Base-by-base conservation (phyloP, 2,329 filamentous ascomycete genomes). In the Fusarium foetens region DNA sequence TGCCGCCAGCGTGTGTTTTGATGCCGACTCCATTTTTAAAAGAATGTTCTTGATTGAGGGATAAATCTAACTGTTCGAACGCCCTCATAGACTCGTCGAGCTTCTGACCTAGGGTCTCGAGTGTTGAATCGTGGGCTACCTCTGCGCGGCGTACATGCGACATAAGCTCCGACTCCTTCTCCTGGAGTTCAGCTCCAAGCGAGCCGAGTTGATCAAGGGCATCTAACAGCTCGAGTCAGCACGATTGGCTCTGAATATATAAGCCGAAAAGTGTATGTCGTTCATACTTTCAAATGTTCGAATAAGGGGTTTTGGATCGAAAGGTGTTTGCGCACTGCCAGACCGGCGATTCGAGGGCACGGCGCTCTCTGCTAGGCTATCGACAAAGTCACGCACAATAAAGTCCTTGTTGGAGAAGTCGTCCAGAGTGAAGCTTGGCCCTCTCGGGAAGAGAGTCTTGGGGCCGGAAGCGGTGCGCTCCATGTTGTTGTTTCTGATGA, bases 311-410 rank as follows among this genome's bases (percentile, higher is more conserved):
- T 99, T 99, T 1, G 96, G 94, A 78, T 99, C 96, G 83, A 99
- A 99, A 8, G 87, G 83, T 69, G 87, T 86, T 79, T 85, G 86
- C 68, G 84, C 86, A 71, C 89, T 87, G 12, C 89, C 91, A 19
- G 95, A 98, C 66, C 93, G 92, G 59, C 96, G 93, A 78, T 91
- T 93, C 27, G 88, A 86, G n/a, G 93, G 91, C 39, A 94, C 89
- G 27, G 94, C 93, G 75, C 87, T 93, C 71, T 98, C 95, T 55
- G 95, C 96, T 64, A 99, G 90, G 57, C 92, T 90, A 81, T 99
- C 97, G 76, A 99, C 92, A 80, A 99, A 99, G 84, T 99, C 96
- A 79, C 97, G 94, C 74, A 98, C 95, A 71, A 98, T 98, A 79
- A 98, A 99, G 83, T 98, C 96, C 77, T 93, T 93, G 80, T 87